Conservation (phyloP, 352 stramenopile species). For the Globisporangium abappressorium region DNA sequence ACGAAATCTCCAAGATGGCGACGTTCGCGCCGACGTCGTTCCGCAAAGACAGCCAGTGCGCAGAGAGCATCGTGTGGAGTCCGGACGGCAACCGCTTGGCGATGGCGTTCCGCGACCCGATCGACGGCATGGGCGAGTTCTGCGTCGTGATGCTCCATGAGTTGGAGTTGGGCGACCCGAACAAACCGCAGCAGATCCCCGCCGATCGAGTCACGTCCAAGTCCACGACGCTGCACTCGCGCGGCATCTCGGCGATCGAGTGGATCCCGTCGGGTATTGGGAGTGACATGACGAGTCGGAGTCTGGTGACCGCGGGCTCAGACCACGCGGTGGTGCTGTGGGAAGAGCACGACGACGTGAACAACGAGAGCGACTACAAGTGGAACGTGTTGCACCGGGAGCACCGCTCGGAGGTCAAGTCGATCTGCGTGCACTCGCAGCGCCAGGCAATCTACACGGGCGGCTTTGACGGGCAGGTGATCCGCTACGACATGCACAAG, state of each 20-base stretch:
- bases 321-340: constrained; percentile 78
- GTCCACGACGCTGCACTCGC: constrained; percentile 52
- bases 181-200: constrained; percentile 44
- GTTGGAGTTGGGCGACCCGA: constrained; percentile 44
- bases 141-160: constrained; percentile 74
- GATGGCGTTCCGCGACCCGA: constrained; percentile 73
- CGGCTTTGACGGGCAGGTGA: constrained; percentile 64
- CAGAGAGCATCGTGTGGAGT: constrained; percentile 75
- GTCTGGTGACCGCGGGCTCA: constrained; percentile 63
- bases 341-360: constrained; percentile 51
- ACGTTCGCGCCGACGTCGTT: constrained; percentile 59
- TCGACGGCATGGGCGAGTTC: constrained; percentile 63
- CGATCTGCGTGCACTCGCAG: constrained; percentile 78
- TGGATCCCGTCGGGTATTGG: constrained; percentile 64
- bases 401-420: constrained; percentile 72
- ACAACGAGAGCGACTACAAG: constrained; percentile 46
- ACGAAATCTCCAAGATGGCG: constrained; percentile 63
- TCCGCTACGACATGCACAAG: constrained; percentile 69
- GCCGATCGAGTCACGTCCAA: constrained; percentile 55
- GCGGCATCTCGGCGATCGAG: constrained; percentile 64
- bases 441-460: constrained; percentile 64
- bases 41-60: constrained; percentile 55
- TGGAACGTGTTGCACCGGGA: constrained; percentile 68
- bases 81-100: constrained; percentile 70
- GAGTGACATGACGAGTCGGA: constrained; percentile 34